A percentile compares a stretch with the other conserved stretches of the same genome.
These are phyloP conservation scores for Trichosanthes truncata DNA, from an alignment of 306 rosid species.

Conservation along the genomic window DNA sequence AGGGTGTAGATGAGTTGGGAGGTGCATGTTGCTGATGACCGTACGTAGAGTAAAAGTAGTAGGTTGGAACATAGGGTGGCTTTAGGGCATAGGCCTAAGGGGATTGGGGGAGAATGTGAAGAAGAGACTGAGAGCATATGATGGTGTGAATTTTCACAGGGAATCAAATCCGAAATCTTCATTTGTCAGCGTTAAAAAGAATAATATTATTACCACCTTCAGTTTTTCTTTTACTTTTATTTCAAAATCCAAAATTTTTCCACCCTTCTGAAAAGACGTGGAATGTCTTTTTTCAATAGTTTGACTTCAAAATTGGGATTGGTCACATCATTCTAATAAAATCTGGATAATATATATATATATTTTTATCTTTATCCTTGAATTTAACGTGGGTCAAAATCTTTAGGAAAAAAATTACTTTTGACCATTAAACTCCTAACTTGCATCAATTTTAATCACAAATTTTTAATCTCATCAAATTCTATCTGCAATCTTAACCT, in stretches of 20 bases:
- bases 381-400: not conserved
- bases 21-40: not conserved
- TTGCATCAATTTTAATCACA: too few species aligned
- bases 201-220: not conserved
- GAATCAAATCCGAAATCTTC: constrained; percentile 5
- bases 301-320: not conserved
- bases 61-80: not conserved
- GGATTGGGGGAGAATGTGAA: not conserved
- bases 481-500: too few species aligned
- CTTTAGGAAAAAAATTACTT: too few species aligned
- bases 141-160: constrained; percentile 1
- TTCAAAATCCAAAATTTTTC: not conserved
- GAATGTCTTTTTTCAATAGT: not conserved
- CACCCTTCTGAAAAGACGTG: not conserved
- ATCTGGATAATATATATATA: too few species aligned
- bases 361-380: not conserved
- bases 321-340: not conserved
- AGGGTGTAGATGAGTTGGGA: not conserved
- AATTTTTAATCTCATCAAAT: too few species aligned
- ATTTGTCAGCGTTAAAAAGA: not conserved
- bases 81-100: not conserved
- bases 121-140: not conserved
- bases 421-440: too few species aligned
- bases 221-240: not conserved
- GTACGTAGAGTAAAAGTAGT: not conserved